Percentiles rank a stretch among this genome's conserved stretches.
These are phyloP conservation scores for Saccharomycopsis sp. DNA, from an alignment of 805 yeast genomes.

Conservation along the genomic window DNA sequence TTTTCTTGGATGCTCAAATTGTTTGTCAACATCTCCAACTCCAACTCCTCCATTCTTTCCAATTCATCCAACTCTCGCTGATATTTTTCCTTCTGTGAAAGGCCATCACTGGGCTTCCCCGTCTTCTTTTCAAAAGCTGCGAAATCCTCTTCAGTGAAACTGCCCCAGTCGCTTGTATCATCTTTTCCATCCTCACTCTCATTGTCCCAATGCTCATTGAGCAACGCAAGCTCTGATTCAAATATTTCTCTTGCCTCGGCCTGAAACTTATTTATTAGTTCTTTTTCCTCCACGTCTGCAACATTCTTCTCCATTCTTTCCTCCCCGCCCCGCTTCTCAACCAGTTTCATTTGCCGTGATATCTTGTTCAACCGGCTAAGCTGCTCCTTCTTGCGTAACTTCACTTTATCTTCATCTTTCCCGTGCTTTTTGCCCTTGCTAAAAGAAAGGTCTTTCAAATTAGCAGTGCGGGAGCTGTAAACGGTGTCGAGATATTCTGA, in stretches of 20 bases:
- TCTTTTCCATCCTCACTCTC: conserved; percentile 7
- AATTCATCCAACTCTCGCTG: conserved; percentile 26
- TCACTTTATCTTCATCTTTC: too few species aligned
- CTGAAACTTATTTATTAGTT: background rate
- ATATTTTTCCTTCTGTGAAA: conserved; percentile 5
- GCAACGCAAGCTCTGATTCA: background rate
- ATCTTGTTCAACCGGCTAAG: too few species aligned
- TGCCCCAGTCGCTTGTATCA: background rate
- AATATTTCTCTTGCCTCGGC: conserved; percentile 7
- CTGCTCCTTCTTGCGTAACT: too few species aligned
- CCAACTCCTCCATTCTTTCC: conserved; percentile 24
- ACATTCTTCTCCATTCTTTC: conserved; percentile 11
- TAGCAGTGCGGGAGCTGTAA: too few species aligned
- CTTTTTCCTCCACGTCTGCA: conserved; percentile 5
- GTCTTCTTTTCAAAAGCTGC: background rate
- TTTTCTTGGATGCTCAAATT: conserved; percentile 18
- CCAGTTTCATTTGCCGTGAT: conserved; percentile 1
- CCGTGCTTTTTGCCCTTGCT: too few species aligned
- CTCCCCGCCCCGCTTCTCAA: conserved; percentile 3
- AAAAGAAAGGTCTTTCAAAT: too few species aligned
- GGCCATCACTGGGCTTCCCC: background rate
- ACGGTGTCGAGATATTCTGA: too few species aligned
- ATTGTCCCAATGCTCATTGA: background rate
- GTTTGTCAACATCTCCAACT: conserved; percentile 27
- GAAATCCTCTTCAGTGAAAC: background rate